Evolutionary conservation across 1,284 basidiomycete species (phyloP).

Genomic region (Heterobasidion annosum): DNA sequence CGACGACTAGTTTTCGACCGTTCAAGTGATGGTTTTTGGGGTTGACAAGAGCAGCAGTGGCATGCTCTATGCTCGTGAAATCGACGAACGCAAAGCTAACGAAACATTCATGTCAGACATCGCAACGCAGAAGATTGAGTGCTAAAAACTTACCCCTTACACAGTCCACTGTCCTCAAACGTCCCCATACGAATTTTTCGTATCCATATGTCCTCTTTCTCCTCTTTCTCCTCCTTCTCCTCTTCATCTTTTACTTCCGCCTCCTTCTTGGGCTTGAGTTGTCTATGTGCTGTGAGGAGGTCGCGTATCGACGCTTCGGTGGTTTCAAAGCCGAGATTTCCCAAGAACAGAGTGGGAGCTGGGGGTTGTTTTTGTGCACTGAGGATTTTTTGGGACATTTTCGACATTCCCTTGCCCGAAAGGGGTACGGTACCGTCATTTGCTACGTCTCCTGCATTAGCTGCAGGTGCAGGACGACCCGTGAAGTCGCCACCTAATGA

Average conservation of each 20-base stretch:
- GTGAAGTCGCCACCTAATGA: constrained; percentile 62
- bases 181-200: constrained; percentile 89
- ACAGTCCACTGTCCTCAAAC: constrained; percentile 90
- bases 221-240: constrained; percentile 15
- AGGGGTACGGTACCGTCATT: constrained; percentile 16
- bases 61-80: constrained; percentile 72
- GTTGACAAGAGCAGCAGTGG: constrained; percentile 79
- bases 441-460: constrained; percentile 15
- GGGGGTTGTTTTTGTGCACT: constrained; percentile 77
- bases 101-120: constrained; percentile 1
- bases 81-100: constrained; percentile 91
- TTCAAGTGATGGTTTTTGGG: constrained; percentile 78
- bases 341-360: constrained; percentile 79
- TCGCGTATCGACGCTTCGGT: constrained; percentile 71
- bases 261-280: constrained; percentile 19
- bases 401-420: constrained; percentile 39
- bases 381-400: constrained; percentile 79
- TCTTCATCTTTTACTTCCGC: constrained; percentile 17
- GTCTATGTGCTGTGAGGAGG: constrained; percentile 61
- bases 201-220: constrained; percentile 53
- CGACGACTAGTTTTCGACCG: constrained; percentile 81
- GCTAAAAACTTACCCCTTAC: constrained; percentile 74
- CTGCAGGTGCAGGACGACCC: constrained; percentile 43
- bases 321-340: constrained; percentile 82
- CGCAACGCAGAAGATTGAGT: not conserved